Percentiles rank a stretch among this genome's conserved stretches.
Evolutionary conservation across 2,329 filamentous ascomycete genomes (phyloP).

Genomic region (Leptographium wingfieldii): DNA sequence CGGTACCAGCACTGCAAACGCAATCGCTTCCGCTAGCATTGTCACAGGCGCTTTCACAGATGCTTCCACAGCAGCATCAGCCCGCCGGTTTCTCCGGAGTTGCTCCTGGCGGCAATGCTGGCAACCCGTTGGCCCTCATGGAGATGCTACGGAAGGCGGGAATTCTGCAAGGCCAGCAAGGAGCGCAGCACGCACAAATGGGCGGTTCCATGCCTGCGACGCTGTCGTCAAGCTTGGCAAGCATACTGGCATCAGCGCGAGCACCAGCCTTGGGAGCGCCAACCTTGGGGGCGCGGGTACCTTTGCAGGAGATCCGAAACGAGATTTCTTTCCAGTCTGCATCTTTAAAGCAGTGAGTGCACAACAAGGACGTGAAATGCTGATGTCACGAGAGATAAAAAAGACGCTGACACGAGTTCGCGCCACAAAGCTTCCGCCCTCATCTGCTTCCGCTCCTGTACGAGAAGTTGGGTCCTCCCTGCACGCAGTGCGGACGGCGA

Average conservation of each 20-base stretch:
- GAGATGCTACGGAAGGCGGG: conserved; percentile 57
- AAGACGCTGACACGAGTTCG: neutral
- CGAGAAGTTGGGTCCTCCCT: conserved; percentile 72
- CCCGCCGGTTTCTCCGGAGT: neutral
- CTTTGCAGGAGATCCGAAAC: conserved; percentile 19
- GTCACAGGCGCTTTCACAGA: conserved; percentile 8
- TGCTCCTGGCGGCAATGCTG: neutral
- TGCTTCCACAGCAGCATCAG: neutral
- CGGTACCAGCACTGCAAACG: neutral
- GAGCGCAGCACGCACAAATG: conserved; percentile 16
- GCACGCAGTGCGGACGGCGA: conserved; percentile 79
- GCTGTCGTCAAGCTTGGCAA: conserved; percentile 14
- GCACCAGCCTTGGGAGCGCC: conserved; percentile 9
- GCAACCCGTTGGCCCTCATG: conserved; percentile 44
- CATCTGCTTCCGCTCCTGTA: conserved; percentile 51
- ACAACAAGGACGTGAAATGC: neutral
- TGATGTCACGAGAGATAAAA: neutral
- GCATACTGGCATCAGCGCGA: conserved; percentile 14
- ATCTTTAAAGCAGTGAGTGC: conserved; percentile 60
- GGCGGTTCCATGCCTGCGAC: conserved; percentile 22
- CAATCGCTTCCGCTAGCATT: conserved; percentile 8
- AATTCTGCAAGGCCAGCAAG: conserved; percentile 30
- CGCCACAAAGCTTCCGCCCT: conserved; percentile 50
- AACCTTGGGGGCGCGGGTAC: conserved; percentile 6
- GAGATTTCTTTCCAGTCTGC: conserved; percentile 50